A percentile compares a stretch with the other conserved stretches of the same genome.
Conservation (phyloP, 805 yeast species). For the Candida hungchunana region DNA sequence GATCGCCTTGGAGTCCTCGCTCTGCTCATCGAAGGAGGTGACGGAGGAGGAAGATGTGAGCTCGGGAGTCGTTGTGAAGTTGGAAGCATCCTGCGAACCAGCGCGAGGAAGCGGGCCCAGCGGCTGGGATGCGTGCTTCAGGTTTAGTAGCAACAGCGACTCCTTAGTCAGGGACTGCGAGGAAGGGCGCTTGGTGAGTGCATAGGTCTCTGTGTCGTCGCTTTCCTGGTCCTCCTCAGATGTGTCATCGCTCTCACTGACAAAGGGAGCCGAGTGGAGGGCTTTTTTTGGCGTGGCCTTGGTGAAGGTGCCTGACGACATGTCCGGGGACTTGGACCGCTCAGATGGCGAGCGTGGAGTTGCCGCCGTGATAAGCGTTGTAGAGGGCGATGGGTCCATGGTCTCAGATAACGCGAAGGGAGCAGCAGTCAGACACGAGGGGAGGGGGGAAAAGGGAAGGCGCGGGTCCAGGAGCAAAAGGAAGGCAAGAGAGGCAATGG, state of each 20-base stretch:
- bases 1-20: constrained; percentile 17
- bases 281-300: background rate
- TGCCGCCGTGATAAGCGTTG: background rate
- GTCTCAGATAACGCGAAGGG: constrained; percentile 2
- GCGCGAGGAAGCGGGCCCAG: constrained; percentile 2
- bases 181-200: constrained; percentile 1
- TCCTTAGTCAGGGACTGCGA: constrained; percentile 10
- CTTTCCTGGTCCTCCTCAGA: constrained; percentile 4
- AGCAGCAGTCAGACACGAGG: too few species aligned
- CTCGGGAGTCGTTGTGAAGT: constrained; percentile 19
- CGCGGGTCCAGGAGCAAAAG: background rate
- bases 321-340: too few species aligned
- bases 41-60: constrained; percentile 18
- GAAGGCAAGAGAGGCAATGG: background rate
- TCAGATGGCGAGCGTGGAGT: background rate
- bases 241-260: background rate
- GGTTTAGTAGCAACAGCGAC: constrained; percentile 11
- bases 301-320: too few species aligned
- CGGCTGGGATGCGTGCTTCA: constrained; percentile 6
- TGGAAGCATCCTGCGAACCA: constrained; percentile 3
- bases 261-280: background rate
- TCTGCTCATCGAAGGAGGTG: constrained; percentile 21
- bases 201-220: constrained; percentile 3
- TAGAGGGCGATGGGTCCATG: constrained; percentile 1
- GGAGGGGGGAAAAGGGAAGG: too few species aligned